Conservation (phyloP, 2,329 filamentous ascomycete genomes). For the Aspergillus fumigatus region DNA sequence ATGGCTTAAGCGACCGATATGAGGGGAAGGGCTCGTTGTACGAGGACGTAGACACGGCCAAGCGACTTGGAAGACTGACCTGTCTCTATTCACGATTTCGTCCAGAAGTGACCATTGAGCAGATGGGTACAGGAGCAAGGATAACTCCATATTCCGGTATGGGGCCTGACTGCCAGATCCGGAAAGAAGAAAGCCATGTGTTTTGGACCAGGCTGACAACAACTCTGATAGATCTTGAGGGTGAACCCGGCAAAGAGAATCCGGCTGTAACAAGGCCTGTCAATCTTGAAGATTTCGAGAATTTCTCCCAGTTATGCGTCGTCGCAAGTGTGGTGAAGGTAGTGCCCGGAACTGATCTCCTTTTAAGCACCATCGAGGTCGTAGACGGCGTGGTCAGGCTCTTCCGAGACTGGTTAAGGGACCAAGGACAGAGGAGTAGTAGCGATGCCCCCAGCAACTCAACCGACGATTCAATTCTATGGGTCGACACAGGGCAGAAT, state of each 20-base stretch:
- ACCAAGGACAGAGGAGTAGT: constrained; percentile 26
- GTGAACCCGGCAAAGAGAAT: neutral
- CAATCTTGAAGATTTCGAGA: constrained; percentile 63
- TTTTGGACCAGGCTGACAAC: neutral
- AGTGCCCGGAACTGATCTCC: constrained; percentile 56
- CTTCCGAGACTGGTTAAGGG: constrained; percentile 66
- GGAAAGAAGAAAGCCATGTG: neutral
- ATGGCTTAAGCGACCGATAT: constrained; percentile 49
- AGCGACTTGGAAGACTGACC: constrained; percentile 45
- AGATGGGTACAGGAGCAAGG: constrained; percentile 3
- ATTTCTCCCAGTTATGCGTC: constrained; percentile 70
- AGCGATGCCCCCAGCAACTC: neutral
- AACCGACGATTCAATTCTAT: constrained; percentile 51
- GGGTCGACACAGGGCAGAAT: constrained; percentile 60
- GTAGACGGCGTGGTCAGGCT: constrained; percentile 66
- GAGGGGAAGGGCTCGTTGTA: constrained; percentile 36
- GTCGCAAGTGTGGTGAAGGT: constrained; percentile 65
- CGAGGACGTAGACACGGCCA: constrained; percentile 25
- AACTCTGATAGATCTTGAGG: constrained; percentile 5
- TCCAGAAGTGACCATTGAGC: constrained; percentile 56
- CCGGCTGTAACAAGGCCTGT: constrained; percentile 54
- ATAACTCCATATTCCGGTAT: constrained; percentile 12
- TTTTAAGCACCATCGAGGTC: constrained; percentile 61
- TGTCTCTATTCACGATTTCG: constrained; percentile 67
- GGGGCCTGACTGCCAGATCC: constrained; percentile 1